Evolutionary conservation across 805 yeast species (phyloP).

Genomic region (Kluyveromyces wickerhamii): DNA sequence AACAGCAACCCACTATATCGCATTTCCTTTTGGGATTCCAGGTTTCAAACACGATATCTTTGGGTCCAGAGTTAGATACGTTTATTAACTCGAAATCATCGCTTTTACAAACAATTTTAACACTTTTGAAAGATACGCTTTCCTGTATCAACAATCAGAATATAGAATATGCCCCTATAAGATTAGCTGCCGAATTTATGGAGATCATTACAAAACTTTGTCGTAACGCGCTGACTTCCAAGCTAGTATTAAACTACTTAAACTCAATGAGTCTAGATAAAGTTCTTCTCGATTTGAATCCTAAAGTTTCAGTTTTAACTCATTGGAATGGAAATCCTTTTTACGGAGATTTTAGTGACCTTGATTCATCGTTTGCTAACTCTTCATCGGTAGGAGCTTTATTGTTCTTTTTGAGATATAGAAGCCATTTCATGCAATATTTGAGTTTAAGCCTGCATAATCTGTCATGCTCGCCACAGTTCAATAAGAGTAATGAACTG

Average conservation of each 20-base stretch:
- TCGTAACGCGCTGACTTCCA: constrained; percentile 47
- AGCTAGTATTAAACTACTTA: constrained; percentile 42
- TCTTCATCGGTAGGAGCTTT: constrained; percentile 43
- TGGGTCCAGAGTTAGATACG: constrained; percentile 42
- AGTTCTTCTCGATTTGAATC: constrained; percentile 42
- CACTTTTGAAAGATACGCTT: constrained; percentile 42
- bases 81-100: constrained; percentile 49
- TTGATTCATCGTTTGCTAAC: constrained; percentile 26
- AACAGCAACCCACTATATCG: constrained; percentile 44
- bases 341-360: constrained; percentile 26
- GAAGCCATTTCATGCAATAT: constrained; percentile 55
- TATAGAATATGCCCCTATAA: constrained; percentile 47
- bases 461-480: constrained; percentile 41
- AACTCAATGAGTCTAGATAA: constrained; percentile 46
- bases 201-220: constrained; percentile 58
- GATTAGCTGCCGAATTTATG: constrained; percentile 49
- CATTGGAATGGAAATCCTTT: constrained; percentile 48
- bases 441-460: constrained; percentile 68
- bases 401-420: constrained; percentile 49
- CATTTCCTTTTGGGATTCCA: constrained; percentile 78
- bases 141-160: constrained; percentile 32
- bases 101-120: constrained; percentile 46
- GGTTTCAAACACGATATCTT: constrained; percentile 39
- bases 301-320: constrained; percentile 46
- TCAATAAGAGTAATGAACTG: constrained; percentile 37